Evolutionary conservation across 164 flowering plant species (phyloP).

Genomic region (Magnolia changhungtana): DNA sequence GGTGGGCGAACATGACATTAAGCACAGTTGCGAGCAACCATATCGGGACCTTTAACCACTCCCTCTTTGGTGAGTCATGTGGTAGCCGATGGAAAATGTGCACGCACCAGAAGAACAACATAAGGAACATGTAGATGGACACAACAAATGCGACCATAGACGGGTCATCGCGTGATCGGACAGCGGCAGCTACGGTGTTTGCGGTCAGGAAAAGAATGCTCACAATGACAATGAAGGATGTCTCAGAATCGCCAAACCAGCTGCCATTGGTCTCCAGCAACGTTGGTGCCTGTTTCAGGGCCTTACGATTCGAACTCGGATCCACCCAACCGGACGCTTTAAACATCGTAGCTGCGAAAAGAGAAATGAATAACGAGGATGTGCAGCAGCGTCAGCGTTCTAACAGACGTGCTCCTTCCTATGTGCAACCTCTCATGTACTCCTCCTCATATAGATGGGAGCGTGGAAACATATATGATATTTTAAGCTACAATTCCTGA

Average conservation of each 20-base stretch:
- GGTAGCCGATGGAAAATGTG: not conserved
- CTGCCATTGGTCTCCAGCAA: not conserved
- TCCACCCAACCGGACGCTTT: not conserved
- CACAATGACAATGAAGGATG: not conserved
- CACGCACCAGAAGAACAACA: constrained; percentile 6
- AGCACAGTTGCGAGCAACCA: constrained; percentile 5
- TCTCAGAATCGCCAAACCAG: not conserved
- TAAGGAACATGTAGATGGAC: constrained; percentile 2
- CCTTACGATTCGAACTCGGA: not conserved
- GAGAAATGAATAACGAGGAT: not conserved
- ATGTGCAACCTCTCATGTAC: not conserved
- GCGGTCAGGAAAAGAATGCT: not conserved
- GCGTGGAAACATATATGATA: too few species aligned
- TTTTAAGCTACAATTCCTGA: too few species aligned
- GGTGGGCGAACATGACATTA: not conserved
- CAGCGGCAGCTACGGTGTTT: not conserved
- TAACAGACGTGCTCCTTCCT: not conserved
- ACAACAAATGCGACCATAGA: not conserved
- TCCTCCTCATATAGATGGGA: too few species aligned
- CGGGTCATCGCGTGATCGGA: not conserved
- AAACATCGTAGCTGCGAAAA: too few species aligned
- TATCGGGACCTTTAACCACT: constrained; percentile 4
- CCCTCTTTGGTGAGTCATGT: not conserved
- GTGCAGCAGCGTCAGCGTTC: not conserved
- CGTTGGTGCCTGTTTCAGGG: too few species aligned